Evolutionary conservation across 2,329 filamentous ascomycete species (phyloP).

Genomic region (Xylariaceae sp.): DNA sequence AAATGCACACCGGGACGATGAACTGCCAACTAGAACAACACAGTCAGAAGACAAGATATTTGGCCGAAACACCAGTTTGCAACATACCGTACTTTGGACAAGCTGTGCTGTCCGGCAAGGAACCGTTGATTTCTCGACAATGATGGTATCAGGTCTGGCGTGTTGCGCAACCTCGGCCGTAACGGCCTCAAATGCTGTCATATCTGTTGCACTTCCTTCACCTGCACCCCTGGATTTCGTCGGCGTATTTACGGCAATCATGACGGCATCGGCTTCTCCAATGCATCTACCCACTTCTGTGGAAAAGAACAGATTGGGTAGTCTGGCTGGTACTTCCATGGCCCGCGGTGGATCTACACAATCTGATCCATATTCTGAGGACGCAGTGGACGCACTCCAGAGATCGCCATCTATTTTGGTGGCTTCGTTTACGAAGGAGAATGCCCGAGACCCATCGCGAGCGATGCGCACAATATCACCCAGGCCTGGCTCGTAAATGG

Average conservation of each 20-base stretch:
- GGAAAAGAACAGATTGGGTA: constrained; percentile 70
- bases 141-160: constrained; percentile 63
- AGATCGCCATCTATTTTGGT: constrained; percentile 28
- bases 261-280: constrained; percentile 65
- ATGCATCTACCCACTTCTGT: constrained; percentile 61
- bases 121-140: constrained; percentile 80
- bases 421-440: constrained; percentile 38
- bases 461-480: constrained; percentile 62
- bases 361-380: constrained; percentile 29
- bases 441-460: constrained; percentile 53
- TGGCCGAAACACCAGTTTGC: not conserved
- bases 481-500: constrained; percentile 73
- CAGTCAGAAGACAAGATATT: not conserved
- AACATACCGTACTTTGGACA: constrained; percentile 9
- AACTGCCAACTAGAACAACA: constrained; percentile 47
- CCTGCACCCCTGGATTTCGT: constrained; percentile 69
- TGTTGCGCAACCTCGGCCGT: constrained; percentile 63
- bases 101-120: constrained; percentile 63
- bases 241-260: constrained; percentile 76
- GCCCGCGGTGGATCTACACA: constrained; percentile 22
- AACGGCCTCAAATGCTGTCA: constrained; percentile 68
- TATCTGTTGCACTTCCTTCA: constrained; percentile 67
- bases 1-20: constrained; percentile 63
- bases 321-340: constrained; percentile 40
- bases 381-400: constrained; percentile 27